phyloP scores from a whole-genome alignment of 108 stramenopile genomes.

The Fragilariopsis cylindrus region DNA sequence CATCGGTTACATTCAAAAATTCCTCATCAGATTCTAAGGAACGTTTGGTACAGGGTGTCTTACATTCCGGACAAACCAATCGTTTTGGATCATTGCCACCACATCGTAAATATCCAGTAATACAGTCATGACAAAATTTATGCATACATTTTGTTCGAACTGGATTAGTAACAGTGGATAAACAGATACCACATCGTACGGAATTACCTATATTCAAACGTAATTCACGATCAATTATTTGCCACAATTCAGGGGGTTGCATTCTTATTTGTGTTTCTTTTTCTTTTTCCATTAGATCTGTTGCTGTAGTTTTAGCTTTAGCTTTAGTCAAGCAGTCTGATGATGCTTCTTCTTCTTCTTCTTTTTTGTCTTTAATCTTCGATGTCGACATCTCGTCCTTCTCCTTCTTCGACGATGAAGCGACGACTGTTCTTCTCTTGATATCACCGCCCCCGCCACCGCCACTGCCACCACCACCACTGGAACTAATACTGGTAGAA shows the following conservation, averaged over 20 bases:
- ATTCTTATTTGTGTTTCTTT: not conserved
- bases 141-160: slow-evolving; percentile 58
- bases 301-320: not conserved
- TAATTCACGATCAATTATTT: slow-evolving; percentile 27
- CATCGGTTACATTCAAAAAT: slow-evolving; percentile 47
- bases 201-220: slow-evolving; percentile 40
- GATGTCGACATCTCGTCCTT: too few species aligned
- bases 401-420: too few species aligned
- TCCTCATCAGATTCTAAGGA: slow-evolving; percentile 31
- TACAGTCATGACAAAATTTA: slow-evolving; percentile 60
- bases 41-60: slow-evolving; percentile 39
- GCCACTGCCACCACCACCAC: too few species aligned
- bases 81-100: not conserved
- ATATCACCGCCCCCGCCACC: too few species aligned
- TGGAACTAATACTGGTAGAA: too few species aligned
- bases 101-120: slow-evolving; percentile 26
- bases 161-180: slow-evolving; percentile 28
- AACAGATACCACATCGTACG: slow-evolving; percentile 43
- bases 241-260: slow-evolving; percentile 7
- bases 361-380: too few species aligned
- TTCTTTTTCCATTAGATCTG: too few species aligned
- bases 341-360: too few species aligned
- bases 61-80: slow-evolving; percentile 62
- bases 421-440: too few species aligned
- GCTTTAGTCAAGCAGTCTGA: too few species aligned